Evolutionary conservation across 352 stramenopile genomes (phyloP), one percentile per base, ranked within the genome.

Genomic region (Globisporangium spiculum): DNA sequence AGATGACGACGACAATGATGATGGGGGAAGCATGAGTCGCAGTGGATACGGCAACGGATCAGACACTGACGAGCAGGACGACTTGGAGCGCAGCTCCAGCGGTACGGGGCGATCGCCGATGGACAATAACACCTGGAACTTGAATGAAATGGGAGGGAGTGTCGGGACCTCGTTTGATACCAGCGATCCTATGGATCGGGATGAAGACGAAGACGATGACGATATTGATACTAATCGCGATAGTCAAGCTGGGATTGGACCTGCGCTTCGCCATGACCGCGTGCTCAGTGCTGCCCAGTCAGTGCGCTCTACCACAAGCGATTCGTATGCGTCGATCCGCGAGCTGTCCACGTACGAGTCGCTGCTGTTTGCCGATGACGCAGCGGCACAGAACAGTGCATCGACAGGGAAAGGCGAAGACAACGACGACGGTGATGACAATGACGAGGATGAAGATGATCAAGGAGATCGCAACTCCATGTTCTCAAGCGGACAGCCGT

Each of bases 321-420:
- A 80, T n/a, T 80, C 74, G 62, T 80, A 80, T 53, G 71, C 74
- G 12, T 80, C 74, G 4, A 41, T 48, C 2, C 71, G 57, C 4
- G 67, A 76, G 26, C 44, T 69, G 18, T 16, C 24, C 6, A 61
- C 48, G 27, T 68, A 71, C 52, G 62, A 70, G 41, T 73, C 67
- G 38, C 44, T 59, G n/a, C 34, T 73, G 18, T 73, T 73, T 20
- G 44, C 56, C 1, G 63, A 67, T 24, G 67, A 69, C 26, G 27
- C 8, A 4, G 32, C 27, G 14, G 61, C 32, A 22, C 24, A 61
- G 24, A 68, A n/a, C 8, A 27, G 32, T 12, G 22, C 38, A 8
- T 60, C 60, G 4, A 27, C 24, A 36, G 67, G 52, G 6, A 73
- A 36, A 5, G 68, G 71, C 44, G 65, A 72, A n/a, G 65, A 75